Percentiles rank a stretch among this genome's conserved stretches.
Evolutionary conservation across 1,284 basidiomycete species (phyloP).

Genomic region (Calocybe gambosa): DNA sequence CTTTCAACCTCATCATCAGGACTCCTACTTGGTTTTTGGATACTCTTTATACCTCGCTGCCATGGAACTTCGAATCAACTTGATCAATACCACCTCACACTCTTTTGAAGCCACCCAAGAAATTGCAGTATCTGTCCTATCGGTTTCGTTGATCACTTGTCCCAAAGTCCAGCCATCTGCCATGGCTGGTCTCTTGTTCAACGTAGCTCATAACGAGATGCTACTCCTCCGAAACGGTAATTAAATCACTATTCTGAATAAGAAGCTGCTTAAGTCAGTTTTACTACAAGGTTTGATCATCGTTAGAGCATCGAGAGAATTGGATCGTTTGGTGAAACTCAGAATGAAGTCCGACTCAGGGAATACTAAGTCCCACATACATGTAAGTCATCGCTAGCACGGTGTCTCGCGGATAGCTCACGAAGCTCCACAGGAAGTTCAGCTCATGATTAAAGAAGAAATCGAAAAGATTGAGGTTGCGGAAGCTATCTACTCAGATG

Average conservation of each 20-base stretch:
- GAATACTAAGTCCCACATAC: background rate
- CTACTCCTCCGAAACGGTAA: slow-evolving; percentile 20
- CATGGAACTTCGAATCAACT: slow-evolving; percentile 20
- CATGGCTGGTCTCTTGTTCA: slow-evolving; percentile 19
- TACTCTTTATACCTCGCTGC: slow-evolving; percentile 26
- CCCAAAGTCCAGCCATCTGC: slow-evolving; percentile 19
- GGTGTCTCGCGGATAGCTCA: background rate
- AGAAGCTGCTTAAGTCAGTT: background rate
- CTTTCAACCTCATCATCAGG: slow-evolving; percentile 19
- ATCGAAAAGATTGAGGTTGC: slow-evolving; percentile 18
- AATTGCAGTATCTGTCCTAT: slow-evolving; percentile 14
- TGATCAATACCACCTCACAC: slow-evolving; percentile 13
- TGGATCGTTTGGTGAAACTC: slow-evolving; percentile 6
- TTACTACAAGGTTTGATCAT: slow-evolving; percentile 18
- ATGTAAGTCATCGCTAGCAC: background rate
- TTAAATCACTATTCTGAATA: slow-evolving; percentile 5
- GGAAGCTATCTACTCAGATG: slow-evolving; percentile 13
- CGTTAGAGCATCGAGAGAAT: slow-evolving; percentile 18
- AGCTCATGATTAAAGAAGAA: slow-evolving; percentile 1
- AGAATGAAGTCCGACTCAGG: background rate
- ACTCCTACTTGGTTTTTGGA: slow-evolving; percentile 21
- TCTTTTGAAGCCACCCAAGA: slow-evolving; percentile 21
- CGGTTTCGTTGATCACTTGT: slow-evolving; percentile 19
- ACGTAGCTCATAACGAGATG: slow-evolving; percentile 19
- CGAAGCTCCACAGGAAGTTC: slow-evolving; percentile 1